Evolutionary conservation across 164 flowering plant species (phyloP), one percentile per base, ranked within the genome.

Genomic region (Buxus sempervirens): DNA sequence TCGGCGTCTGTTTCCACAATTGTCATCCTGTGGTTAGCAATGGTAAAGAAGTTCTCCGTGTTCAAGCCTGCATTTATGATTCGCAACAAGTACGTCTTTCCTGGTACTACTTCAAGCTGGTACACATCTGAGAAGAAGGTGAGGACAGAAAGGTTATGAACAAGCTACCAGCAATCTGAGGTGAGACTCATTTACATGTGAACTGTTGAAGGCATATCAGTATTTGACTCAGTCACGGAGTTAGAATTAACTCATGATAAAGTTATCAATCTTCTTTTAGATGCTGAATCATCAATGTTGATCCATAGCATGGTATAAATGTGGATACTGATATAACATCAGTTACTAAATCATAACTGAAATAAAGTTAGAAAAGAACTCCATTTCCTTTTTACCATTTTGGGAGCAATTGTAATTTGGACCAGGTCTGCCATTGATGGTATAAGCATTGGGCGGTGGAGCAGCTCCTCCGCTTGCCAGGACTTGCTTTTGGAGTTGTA

Each of bases 381-480:
- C 7, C 38, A 7, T 32, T 32, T 32, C 38, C 38, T 32, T 45
- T 36, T 69, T 86, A 86, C 94, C 89, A 67, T 83, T 77, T 28
- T 2, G 23, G 59, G 90, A 87, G 75, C 95, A 89, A 42, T 81
- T 84, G 70, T 83, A 87, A 63, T 80, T 80, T 25, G 88, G 91
- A 15, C 93, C 93, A 5, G 93, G 89, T 18, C 83, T 85, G 22
- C 94, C 91, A 60, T 89, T 89, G 61, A 89, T 89, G 51, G 82
- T 78, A 57, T 66, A 84, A 1, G 94, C 90, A 68, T 89, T 81
- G 1, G 95, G 78, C 0, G 67, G 68, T 16, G 86, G 82, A 59
- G 95, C 85, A 38, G 49, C 73, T 64, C 84, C 87, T 0, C 95
- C 91, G 41, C 86, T 83, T 19, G 79, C 83, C 48, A 80, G 38